Base-by-base conservation (phyloP, 805 yeast genomes). In the Kodamaea leandrae region DNA sequence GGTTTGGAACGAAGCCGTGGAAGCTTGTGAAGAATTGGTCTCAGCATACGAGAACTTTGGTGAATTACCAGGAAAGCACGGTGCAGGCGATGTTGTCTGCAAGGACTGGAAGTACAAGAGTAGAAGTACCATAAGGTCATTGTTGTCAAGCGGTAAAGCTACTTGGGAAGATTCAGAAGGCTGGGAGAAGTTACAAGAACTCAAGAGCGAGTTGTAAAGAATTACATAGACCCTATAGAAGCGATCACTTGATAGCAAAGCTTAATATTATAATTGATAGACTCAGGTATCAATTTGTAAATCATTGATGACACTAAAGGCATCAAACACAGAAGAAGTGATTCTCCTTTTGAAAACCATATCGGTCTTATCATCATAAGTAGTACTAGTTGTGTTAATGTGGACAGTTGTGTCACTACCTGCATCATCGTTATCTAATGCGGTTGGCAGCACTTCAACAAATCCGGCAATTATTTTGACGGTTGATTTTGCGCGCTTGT, bases 91-190 rank as follows among this genome's bases (percentile, higher is more conserved):
- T 57, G 50, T 83, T n/a, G 95, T 90, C 7, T 89, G 96, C 60
- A 80, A 82, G 55, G 96, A 89, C 57, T 90, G 97, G 97, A 84
- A 79, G 55, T 86, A 83, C 64, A 88, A 88, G 58, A 82, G 95
- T 2, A 74, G 82, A 47, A 74, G 85, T 12, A 69, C 86, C 1
- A 74, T 89, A 15, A 74, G 95, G 54, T 76, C 86, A 1, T 67
- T 89, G 49, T 74, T 86, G 77, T 80, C 91, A 13, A 84, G 82
- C 55, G 96, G 96, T 6, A 83, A 77, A 52, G 66, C 71, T 17
- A 74, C 74, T 47, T 89, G 96, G 96, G 90, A 85, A 51, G 88
- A 77, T 46, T 71, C 84, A 2, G 82, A 76, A 25, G 93, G 88
- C 1, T 89, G 91, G 86, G 78, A 80, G 30, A 72, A 70, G 46